Evolutionary conservation across 768 basidiomycete genomes (phyloP).

Genomic region (Sporobolomyces roseus): DNA sequence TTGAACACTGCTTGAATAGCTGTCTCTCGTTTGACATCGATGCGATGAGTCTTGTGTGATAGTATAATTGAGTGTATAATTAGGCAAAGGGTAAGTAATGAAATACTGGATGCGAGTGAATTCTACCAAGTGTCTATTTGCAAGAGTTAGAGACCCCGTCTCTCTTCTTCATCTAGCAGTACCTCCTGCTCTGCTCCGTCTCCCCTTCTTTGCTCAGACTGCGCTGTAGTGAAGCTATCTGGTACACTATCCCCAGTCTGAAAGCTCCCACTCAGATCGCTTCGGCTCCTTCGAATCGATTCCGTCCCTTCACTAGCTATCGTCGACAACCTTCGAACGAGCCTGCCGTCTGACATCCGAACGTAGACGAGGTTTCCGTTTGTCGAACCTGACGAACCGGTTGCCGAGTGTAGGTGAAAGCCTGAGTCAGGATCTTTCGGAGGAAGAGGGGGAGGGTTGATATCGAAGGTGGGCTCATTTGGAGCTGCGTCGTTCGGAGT

Average conservation of each 20-base stretch:
- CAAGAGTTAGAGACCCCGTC: no score
- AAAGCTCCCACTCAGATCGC: slow-evolving; percentile 1
- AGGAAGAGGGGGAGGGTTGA: neutral
- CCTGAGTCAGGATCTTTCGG: neutral
- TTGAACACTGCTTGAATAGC: no score
- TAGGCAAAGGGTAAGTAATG: no score
- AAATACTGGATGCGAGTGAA: no score
- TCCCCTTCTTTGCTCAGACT: neutral
- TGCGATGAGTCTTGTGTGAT: no score
- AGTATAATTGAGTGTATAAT: no score
- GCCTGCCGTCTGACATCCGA: slow-evolving; percentile 16
- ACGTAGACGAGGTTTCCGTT: slow-evolving; percentile 18
- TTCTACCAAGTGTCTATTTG: no score
- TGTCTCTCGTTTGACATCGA: no score
- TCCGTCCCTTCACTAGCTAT: slow-evolving; percentile 2
- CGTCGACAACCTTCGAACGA: slow-evolving; percentile 27
- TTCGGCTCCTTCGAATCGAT: neutral
- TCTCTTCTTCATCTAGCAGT: neutral
- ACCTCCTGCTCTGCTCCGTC: neutral
- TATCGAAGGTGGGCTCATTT: neutral
- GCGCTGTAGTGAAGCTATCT: neutral
- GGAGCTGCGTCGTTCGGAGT: neutral
- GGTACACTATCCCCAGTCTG: neutral
- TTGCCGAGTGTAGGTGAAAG: no score
- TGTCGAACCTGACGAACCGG: slow-evolving; percentile 21